Percentiles rank a stretch among this genome's conserved stretches.
Evolutionary conservation across 768 basidiomycete species (phyloP).

Genomic region (Tylopilus plumbeoviolaceoides): DNA sequence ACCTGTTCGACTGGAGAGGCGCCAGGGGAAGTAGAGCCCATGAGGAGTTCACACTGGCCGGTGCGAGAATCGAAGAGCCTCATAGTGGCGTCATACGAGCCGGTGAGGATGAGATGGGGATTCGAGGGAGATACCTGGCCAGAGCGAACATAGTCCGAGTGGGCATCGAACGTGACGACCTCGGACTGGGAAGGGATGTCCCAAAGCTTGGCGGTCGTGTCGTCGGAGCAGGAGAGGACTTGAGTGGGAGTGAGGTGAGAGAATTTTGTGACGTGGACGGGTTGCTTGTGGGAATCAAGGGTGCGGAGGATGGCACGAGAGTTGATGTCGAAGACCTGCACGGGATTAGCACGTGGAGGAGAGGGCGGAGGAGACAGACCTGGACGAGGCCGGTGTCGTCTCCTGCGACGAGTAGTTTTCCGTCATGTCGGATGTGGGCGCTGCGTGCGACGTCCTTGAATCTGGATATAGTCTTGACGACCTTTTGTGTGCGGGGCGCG

Average conservation of each 20-base stretch:
- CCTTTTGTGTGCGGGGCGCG: constrained; percentile 92
- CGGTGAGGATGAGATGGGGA: constrained; percentile 83
- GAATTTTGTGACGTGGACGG: constrained; percentile 93
- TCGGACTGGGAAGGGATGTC: constrained; percentile 88
- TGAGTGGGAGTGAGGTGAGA: constrained; percentile 78
- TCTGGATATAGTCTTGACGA: constrained; percentile 92
- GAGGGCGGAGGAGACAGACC: not conserved
- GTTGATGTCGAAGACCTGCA: constrained; percentile 76
- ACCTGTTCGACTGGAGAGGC: constrained; percentile 83
- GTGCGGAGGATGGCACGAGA: constrained; percentile 92
- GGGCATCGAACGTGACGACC: constrained; percentile 73
- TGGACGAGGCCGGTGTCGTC: constrained; percentile 91
- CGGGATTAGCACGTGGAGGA: too few relatives aligned
- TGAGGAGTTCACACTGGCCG: constrained; percentile 78
- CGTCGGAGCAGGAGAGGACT: constrained; percentile 92
- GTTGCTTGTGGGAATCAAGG: constrained; percentile 91
- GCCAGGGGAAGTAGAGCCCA: constrained; percentile 43
- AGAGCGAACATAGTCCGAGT: constrained; percentile 95
- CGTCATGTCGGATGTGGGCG: constrained; percentile 86
- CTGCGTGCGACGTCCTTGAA: constrained; percentile 96
- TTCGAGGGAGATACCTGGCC: constrained; percentile 82
- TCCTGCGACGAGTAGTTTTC: constrained; percentile 91
- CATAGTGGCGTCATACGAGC: constrained; percentile 92
- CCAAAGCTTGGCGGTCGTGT: constrained; percentile 91
- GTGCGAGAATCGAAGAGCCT: constrained; percentile 84